A percentile compares a stretch with the other conserved stretches of the same genome.
phyloP scores from a whole-genome alignment of 148 eudicot genomes.

The Diospyros kaki region DNA sequence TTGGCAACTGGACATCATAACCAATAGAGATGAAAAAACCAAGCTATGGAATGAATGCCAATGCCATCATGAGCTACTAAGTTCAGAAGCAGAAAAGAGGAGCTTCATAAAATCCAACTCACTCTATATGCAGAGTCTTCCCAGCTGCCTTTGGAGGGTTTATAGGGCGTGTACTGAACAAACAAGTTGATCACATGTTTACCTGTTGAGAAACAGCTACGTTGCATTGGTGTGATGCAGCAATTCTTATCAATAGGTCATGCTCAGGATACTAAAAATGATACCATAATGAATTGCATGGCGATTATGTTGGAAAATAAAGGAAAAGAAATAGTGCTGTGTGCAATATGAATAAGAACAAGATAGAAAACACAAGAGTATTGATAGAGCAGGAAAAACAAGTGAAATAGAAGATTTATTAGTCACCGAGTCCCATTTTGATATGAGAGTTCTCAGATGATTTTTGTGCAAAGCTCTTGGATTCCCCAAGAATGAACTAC shows the following conservation, averaged over 20 bases:
- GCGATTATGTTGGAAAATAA: background rate
- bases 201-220: constrained; percentile 34
- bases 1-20: background rate
- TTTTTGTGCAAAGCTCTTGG: background rate
- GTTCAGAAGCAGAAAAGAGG: background rate
- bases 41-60: constrained; percentile 7
- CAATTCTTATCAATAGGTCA: background rate
- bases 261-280: background rate
- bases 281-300: background rate
- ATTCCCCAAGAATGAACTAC: background rate
- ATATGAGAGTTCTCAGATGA: background rate
- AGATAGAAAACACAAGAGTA: background rate
- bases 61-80: background rate
- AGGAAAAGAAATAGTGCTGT: background rate
- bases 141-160: constrained; percentile 92
- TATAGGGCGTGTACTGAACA: constrained; percentile 87
- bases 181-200: constrained; percentile 88
- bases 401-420: background rate
- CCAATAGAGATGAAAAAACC: background rate
- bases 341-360: background rate
- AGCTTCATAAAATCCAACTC: constrained; percentile 21
- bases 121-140: constrained; percentile 79
- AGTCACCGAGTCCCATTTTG: background rate
- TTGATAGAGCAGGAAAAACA: background rate
- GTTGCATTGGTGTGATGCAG: background rate